Evolutionary conservation across 148 eudicot genomes (phyloP), one percentile per base, ranked within the genome.

Genomic region (Vaccinium vitisidaea): DNA sequence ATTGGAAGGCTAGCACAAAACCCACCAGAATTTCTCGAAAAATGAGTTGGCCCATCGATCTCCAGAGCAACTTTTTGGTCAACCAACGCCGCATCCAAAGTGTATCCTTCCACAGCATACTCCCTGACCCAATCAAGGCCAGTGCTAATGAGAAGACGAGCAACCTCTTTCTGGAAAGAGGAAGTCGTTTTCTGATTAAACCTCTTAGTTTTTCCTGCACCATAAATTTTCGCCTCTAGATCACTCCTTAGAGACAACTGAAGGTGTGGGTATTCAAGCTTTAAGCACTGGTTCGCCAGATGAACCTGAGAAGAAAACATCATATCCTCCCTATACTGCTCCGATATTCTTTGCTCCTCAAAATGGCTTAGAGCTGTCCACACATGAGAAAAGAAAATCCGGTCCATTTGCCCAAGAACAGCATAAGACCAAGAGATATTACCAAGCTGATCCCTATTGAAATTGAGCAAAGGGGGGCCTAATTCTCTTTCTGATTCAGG

Each of bases 21-120:
- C 84, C 50, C 85, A 95, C 99, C 93, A 73, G 93, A 85, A 84
- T 97, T 97, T 87, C 98, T 92, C 13, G 99, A 95, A 89, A 97
- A 97, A 95, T 97, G 99, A 53, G 99, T 91, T 54, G 94, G 95
- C 75, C 99, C 99, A 75, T 97, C 99, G 6, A 97, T 95, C 91
- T 97, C 99, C 83, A 97, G 81, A 80, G 93, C 98, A 87, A 97
- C 90, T 84, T 90, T 97, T 80, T 54, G 86, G 86, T 95, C 94
- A 88, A 94, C 87, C 88, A 94, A 86, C 52, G 86, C 98, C 13
- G 98, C 98, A 82, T 97, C 99, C 89, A 97, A 86, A 50, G 98
- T 89, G 90, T 92, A 97, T 9, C 92, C 92, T 82, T 93, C 97
- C 71, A 95, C 88, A 56, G 63, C 84, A 87, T 97, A 90, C 85